phyloP scores from a whole-genome alignment of 768 basidiomycete species.

The Kwoniella heveanensis region DNA sequence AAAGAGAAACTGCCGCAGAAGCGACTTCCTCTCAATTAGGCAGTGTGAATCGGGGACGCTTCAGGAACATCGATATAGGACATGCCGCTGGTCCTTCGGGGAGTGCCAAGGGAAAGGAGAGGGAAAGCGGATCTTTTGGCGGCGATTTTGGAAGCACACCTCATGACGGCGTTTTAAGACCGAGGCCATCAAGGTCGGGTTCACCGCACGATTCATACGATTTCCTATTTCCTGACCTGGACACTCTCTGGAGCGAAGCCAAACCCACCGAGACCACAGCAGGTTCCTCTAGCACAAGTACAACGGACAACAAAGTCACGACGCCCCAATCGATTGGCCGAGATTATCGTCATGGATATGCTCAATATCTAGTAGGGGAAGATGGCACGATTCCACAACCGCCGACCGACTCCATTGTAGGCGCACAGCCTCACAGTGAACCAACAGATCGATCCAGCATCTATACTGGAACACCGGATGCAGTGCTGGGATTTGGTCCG shows the following conservation, averaged over 20 bases:
- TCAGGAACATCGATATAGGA: neutral
- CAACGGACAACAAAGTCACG: no score
- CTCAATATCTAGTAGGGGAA: neutral
- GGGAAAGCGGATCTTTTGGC: neutral
- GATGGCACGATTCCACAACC: neutral
- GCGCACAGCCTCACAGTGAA: neutral
- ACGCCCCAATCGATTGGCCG: neutral
- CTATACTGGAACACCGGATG: neutral
- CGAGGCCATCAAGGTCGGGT: neutral
- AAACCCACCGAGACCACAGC: no score
- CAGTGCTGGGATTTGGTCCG: neutral
- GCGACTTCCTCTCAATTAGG: slow-evolving; percentile 2
- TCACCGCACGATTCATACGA: slow-evolving; percentile 24
- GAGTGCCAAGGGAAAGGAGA: slow-evolving; percentile 1
- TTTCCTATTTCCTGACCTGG: slow-evolving; percentile 47
- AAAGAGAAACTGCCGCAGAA: slow-evolving; percentile 11
- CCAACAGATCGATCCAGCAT: neutral
- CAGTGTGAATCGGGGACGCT: no score
- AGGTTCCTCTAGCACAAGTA: no score
- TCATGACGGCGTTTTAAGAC: neutral
- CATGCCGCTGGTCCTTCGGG: neutral
- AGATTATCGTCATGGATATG: neutral
- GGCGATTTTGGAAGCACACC: neutral
- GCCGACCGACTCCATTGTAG: neutral
- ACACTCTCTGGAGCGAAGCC: slow-evolving; percentile 9